Percentiles rank a stretch among this genome's conserved stretches.
phyloP scores from a whole-genome alignment of 257 asterid species.

The Lithospermum erythrorhizon region DNA sequence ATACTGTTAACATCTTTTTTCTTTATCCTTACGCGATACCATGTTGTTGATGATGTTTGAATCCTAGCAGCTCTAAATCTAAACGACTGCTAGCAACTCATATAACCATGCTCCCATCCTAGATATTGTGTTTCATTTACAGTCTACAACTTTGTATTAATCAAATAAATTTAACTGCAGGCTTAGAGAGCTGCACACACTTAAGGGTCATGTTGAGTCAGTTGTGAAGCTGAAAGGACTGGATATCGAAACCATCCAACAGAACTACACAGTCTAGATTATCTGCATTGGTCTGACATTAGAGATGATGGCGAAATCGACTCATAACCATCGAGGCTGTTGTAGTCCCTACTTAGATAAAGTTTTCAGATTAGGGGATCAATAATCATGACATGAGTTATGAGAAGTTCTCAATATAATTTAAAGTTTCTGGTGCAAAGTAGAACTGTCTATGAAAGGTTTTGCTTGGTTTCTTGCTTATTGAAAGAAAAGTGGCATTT shows the following conservation, averaged over 20 bases:
- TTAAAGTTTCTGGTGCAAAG: slow-evolving; percentile 13
- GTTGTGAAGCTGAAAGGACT: slow-evolving; percentile 95
- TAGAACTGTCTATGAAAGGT: slow-evolving; percentile 3
- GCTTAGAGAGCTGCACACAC: slow-evolving; percentile 90
- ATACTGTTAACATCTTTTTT: too few species aligned
- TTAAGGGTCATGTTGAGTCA: slow-evolving; percentile 97
- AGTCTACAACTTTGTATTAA: background rate
- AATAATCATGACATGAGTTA: slow-evolving; percentile 11
- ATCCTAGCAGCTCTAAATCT: background rate
- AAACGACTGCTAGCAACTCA: too few species aligned
- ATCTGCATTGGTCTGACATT: slow-evolving; percentile 2
- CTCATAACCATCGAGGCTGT: slow-evolving; percentile 16
- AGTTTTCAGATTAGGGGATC: slow-evolving; percentile 24
- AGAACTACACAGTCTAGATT: slow-evolving; percentile 77
- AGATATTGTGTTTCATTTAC: background rate
- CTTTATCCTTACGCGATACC: background rate
- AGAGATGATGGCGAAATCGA: slow-evolving; percentile 9
- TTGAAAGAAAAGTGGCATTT: slow-evolving; percentile 6
- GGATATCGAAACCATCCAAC: slow-evolving; percentile 86
- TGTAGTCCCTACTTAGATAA: slow-evolving; percentile 24
- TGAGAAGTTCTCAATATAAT: slow-evolving; percentile 12
- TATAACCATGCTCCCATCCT: background rate
- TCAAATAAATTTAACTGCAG: slow-evolving; percentile 14
- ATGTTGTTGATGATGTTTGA: background rate
- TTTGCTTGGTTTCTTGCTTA: slow-evolving; percentile 11